Conservation (phyloP, 129 eudicot species). For the Ambrosia artemisiifolia region DNA sequence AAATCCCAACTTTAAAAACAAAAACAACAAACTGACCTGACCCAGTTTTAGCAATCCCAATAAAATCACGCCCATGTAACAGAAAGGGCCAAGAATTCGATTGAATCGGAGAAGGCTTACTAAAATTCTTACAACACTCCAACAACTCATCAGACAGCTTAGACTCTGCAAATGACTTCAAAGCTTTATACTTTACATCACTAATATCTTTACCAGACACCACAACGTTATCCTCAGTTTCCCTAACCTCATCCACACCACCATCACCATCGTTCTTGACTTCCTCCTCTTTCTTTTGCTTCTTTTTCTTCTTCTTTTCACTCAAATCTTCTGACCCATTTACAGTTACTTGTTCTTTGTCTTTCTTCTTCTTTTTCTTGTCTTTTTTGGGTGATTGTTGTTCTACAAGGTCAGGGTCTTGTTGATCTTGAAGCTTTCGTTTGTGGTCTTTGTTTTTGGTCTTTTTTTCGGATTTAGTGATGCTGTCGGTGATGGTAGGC, state of each 20-base stretch:
- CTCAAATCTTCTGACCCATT: conserved; percentile 31
- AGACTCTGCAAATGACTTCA: conserved; percentile 56
- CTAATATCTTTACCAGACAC: conserved; percentile 81
- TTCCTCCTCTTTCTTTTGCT: conserved; percentile 17
- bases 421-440: conserved; percentile 56
- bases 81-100: conserved; percentile 91
- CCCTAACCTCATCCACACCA: conserved; percentile 43
- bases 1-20: neutral
- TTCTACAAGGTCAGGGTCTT: conserved; percentile 32
- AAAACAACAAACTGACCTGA: conserved; percentile 53
- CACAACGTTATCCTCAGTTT: conserved; percentile 58
- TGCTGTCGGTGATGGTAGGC: conserved; percentile 32
- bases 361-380: conserved; percentile 51
- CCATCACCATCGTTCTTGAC: conserved; percentile 1
- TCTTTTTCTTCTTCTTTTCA: conserved; percentile 39
- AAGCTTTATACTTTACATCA: conserved; percentile 55
- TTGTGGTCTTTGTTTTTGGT: conserved; percentile 46
- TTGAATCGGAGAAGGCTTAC: conserved; percentile 92
- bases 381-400: conserved; percentile 34
- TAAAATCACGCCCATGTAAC: conserved; percentile 79
- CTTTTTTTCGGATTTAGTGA: conserved; percentile 46
- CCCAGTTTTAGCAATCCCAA: conserved; percentile 95
- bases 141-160: conserved; percentile 60
- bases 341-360: conserved; percentile 25
- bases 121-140: conserved; percentile 78